Evolutionary conservation across 2,329 filamentous ascomycete species (phyloP), one percentile per base, ranked within the genome.

Genomic region (Myotisia sp.): DNA sequence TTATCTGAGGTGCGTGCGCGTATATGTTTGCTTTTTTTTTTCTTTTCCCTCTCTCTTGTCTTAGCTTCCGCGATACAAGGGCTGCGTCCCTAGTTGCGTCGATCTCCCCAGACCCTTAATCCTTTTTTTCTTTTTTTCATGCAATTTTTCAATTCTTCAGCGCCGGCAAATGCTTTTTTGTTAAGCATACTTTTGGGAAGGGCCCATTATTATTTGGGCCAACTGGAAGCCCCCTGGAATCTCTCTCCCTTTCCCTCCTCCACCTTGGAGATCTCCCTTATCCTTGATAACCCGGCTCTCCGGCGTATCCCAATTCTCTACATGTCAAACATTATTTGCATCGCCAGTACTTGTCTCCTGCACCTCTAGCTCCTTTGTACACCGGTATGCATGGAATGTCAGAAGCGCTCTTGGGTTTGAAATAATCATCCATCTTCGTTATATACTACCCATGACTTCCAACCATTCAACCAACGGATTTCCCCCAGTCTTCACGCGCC

Each of bases 21-120:
- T n/a, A 28, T 21, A 13, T 37, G 33, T 37, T 40, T 40, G 34
- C 30, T 35, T 40, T 39, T 40, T 34, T n/a, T n/a, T n/a, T n/a
- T n/a, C n/a, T n/a, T n/a, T n/a, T n/a, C n/a, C n/a, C n/a, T n/a
- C n/a, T n/a, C n/a, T n/a, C n/a, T n/a, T n/a, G n/a, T n/a, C 32
- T 29, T 35, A 40, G 33, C 24, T 34, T 34, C 34, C 35, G 34
- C 35, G 32, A 31, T 31, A 35, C 38, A 40, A 37, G 38, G 38
- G 38, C 35, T 37, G 33, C 32, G 30, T 37, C 29, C 17, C 34
- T 37, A 37, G 34, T 33, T 21, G 38, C n/a, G n/a, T 34, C 31
- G 38, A 40, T 40, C 38, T 18, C 24, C 34, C 28, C 29, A 22
- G 29, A 32, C 29, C 29, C 29, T 32, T 32, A 32, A 23, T 32